Conservation (phyloP, 78 protist genomes). For the Bodo saltans region DNA sequence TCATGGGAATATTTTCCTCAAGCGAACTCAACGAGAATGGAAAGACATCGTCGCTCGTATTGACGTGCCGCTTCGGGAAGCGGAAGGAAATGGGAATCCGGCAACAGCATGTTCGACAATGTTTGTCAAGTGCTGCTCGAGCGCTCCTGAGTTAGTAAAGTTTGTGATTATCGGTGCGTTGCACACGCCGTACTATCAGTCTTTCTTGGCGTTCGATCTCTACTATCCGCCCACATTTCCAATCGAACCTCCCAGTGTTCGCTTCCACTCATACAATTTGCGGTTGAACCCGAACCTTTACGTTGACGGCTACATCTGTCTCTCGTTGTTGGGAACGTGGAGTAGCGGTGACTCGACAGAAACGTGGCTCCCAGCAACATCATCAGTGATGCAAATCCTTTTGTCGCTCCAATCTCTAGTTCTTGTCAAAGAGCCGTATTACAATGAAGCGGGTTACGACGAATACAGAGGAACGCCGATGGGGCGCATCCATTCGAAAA, state of each 20-base stretch:
- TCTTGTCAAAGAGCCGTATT: constrained; percentile 19
- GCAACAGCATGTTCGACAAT: too few species aligned
- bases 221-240: constrained; percentile 36
- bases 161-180: constrained; percentile 41
- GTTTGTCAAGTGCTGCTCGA: too few species aligned
- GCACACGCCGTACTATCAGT: constrained; percentile 43
- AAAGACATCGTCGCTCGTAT: too few species aligned
- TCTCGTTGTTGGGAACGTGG: constrained; percentile 30
- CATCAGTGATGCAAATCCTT: constrained; percentile 21
- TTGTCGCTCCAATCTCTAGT: neutral
- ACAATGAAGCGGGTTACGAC: constrained; percentile 27
- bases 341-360: neutral
- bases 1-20: too few species aligned
- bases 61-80: too few species aligned
- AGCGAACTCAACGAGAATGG: too few species aligned
- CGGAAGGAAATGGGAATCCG: too few species aligned
- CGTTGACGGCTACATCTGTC: constrained; percentile 25
- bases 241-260: neutral
- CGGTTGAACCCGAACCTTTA: constrained; percentile 27
- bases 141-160: constrained; percentile 26
- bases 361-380: neutral
- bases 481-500: neutral
- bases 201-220: constrained; percentile 34
- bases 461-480: neutral
- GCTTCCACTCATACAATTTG: constrained; percentile 7